These are phyloP conservation scores for Dendrocalamus sinicus DNA, from an alignment of 176 grass and related monocot genomes.

Conservation along the genomic window DNA sequence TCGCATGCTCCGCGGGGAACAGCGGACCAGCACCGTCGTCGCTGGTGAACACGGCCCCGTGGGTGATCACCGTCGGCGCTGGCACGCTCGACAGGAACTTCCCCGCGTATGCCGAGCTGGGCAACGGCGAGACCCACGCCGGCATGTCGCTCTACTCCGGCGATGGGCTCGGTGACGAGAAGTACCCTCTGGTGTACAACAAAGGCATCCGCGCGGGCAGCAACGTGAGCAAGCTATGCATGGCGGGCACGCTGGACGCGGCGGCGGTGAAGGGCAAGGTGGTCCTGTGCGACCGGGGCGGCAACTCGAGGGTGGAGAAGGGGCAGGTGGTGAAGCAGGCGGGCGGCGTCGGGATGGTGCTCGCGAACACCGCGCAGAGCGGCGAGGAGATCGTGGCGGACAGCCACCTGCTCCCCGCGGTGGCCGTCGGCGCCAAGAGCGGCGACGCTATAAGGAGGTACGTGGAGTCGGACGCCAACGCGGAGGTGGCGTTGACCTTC, in stretches of 20 bases:
- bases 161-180: constrained; percentile 51
- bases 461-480: constrained; percentile 52
- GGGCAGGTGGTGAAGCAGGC: constrained; percentile 81
- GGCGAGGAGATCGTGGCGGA: constrained; percentile 86
- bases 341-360: constrained; percentile 81
- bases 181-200: constrained; percentile 63
- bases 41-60: constrained; percentile 74
- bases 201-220: constrained; percentile 66
- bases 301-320: constrained; percentile 74
- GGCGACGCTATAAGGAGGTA: constrained; percentile 67
- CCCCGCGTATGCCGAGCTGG: constrained; percentile 61
- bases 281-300: constrained; percentile 78
- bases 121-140: constrained; percentile 57
- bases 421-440: constrained; percentile 68
- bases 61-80: constrained; percentile 82
- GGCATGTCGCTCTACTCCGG: constrained; percentile 76
- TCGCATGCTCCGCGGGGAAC: constrained; percentile 86
- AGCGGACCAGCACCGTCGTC: constrained; percentile 65
- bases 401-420: constrained; percentile 77
- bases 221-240: constrained; percentile 76
- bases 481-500: constrained; percentile 58
- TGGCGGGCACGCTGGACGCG: constrained; percentile 67
- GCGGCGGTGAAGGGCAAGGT: constrained; percentile 76
- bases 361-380: constrained; percentile 69
- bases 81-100: constrained; percentile 75